Base-by-base conservation (phyloP, 2,329 filamentous ascomycete genomes). In the Rutstroemia sp. region DNA sequence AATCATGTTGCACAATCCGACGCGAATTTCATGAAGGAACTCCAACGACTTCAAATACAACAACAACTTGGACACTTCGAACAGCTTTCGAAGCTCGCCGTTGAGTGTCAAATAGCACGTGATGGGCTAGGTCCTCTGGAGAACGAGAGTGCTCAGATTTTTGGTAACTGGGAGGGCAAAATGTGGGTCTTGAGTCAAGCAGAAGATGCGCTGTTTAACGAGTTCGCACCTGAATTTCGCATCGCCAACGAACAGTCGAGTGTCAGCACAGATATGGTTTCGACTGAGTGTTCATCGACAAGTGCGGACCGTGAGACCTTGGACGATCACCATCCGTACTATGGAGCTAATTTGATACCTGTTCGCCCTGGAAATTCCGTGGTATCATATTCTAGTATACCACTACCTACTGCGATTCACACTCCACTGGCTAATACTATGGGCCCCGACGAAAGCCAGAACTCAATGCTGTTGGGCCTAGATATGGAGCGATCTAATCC, bases 121-220 rank as follows among this genome's bases (percentile, higher is more conserved):
- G 62, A 67, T 59, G 52, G 27, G 14, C 42, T 67, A 2, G 64
- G 65, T 2, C 62, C 59, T 4, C 5, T 65, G 4, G 65, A 67
- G 37, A 48, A 63, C 41, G 63, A 65, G 23, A 59, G 51, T 2
- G 60, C 58, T 3, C 60, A 65, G 10, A 60, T 60, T 2, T 61
- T 66, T 37, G 54, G 56, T 12, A 37, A 46, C 14, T 60, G 57
- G 55, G 61, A 65, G 39, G 61, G 62, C 2, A 39, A 59, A 14
- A 52, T 62, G 18, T 66, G 63, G 62, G 58, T 50, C 4, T 38
- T 65, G 4, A 52, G 38, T 39, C 45, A 65, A 49, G 60, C 55
- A 27, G 62, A 66, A 49, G 46, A 58, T 49, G 19, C 37, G 2
- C 16, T 65, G 0, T 58, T 58, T 30, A 42, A 56, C 4, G 54